Base-by-base conservation (phyloP, 441 rosid species). In the Breynia disticha region DNA sequence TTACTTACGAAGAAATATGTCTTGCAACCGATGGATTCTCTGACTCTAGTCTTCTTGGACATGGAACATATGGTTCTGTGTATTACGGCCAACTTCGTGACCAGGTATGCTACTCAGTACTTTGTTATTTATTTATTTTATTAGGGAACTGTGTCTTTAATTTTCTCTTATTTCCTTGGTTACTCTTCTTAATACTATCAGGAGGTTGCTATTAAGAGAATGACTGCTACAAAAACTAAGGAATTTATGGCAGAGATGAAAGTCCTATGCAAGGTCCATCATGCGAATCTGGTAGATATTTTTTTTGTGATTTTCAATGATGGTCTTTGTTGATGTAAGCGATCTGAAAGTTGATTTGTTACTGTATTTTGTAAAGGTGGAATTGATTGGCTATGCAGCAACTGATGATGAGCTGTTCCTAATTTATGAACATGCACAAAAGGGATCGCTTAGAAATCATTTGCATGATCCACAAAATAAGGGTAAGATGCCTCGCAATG, bases 231-330 rank as follows among this genome's bases (percentile, higher is more conserved):
- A 37, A 88, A 93, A 60, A 81, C 95, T 19, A 93, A 80, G 78
- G 97, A 93, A 78, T 93, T 93, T 70, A 76, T 76, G 67, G 86
- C 90, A n/a, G 97, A 93, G 72, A 78, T 93, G 94, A 93, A 88
- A 74, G 85, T 93, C 60, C 66, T 93, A 69, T 88, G 98, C 83
- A 86, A 71, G 75, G 97, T 93, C 73, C 98, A 93, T 73, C 98
- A 93, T 67, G 63, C 95, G 51, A 88, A 88, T 76, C 84, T 93
- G 94, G 98, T 88, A 93, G n/a, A 50, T 50, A 43, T 65, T 57
- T 50, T 56, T 48, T 48, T 7, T 4, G 19, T 43, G 11, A 45
- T 20, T 20, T 46, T 50, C 21, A 18, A 17, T 54, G 52, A 21
- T 37, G 21, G 1, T 65, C 22, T 43, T 43, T 59, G 19, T 46